Evolutionary conservation across 805 yeast species (phyloP).

Genomic region (Schwanniomyces vanrijiae): DNA sequence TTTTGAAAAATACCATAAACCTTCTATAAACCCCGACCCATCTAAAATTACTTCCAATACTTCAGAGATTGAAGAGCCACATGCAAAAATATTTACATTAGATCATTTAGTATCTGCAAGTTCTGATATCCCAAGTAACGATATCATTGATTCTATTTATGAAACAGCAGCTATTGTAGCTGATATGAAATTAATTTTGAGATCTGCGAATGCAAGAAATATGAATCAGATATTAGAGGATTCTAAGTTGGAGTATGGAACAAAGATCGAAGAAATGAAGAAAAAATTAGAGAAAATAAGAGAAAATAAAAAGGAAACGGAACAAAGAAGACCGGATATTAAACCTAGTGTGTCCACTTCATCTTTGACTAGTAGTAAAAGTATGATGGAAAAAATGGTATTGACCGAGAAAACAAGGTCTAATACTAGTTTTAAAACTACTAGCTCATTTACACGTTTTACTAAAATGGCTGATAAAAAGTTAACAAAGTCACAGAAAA

Average conservation of each 20-base stretch:
- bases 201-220: constrained; percentile 54
- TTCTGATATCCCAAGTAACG: constrained; percentile 55
- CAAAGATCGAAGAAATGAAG: constrained; percentile 22
- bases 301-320: constrained; percentile 3
- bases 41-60: constrained; percentile 5
- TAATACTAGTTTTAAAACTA: constrained; percentile 22
- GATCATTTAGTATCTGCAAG: constrained; percentile 58
- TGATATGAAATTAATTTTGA: constrained; percentile 62
- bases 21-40: constrained; percentile 37
- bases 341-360: constrained; percentile 10
- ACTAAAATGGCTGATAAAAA: constrained; percentile 26
- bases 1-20: constrained; percentile 27
- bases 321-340: not conserved
- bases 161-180: constrained; percentile 62
- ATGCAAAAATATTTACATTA: constrained; percentile 35
- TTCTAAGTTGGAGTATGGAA: constrained; percentile 27
- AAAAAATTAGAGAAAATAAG: constrained; percentile 12
- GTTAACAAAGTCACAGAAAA: constrained; percentile 30
- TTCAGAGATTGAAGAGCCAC: constrained; percentile 9
- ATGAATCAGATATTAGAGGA: constrained; percentile 42
- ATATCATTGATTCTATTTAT: constrained; percentile 56
- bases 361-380: constrained; percentile 11
- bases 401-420: constrained; percentile 12
- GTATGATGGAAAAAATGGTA: constrained; percentile 3
- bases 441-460: constrained; percentile 30